phyloP scores from a whole-genome alignment of 148 eudicot genomes.

The Heliamphora exappendiculata region DNA sequence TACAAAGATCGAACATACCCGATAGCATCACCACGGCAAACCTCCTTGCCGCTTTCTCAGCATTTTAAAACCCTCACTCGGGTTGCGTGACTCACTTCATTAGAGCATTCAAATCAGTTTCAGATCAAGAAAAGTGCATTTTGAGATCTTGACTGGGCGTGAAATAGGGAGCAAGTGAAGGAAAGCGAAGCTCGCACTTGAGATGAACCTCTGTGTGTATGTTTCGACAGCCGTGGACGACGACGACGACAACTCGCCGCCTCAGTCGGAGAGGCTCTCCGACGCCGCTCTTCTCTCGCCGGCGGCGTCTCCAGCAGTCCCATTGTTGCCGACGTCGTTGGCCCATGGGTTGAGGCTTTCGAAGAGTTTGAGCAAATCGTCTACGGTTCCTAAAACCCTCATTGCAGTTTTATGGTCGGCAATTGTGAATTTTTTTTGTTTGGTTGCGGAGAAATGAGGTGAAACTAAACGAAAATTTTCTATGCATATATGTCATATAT shows the following conservation, averaged over 20 bases:
- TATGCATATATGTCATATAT: not conserved
- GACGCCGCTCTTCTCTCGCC: slow-evolving; percentile 21
- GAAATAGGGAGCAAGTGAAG: slow-evolving; percentile 34
- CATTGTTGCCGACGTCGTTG: slow-evolving; percentile 32
- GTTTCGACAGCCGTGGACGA: slow-evolving; percentile 28
- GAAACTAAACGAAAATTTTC: not conserved
- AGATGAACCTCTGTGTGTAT: slow-evolving; percentile 24
- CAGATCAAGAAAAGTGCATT: slow-evolving; percentile 1
- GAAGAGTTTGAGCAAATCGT: slow-evolving; percentile 26
- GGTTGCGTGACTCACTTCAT: too few species aligned
- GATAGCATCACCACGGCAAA: too few species aligned
- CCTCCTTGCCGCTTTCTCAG: too few species aligned
- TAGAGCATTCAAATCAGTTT: too few species aligned
- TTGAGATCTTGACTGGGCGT: slow-evolving; percentile 5
- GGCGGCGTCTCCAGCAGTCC: not conserved
- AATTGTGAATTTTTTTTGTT: not conserved
- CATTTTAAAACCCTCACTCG: too few species aligned
- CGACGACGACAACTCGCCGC: slow-evolving; percentile 11
- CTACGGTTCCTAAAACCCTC: slow-evolving; percentile 24
- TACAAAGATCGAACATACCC: too few species aligned
- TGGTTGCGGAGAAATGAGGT: not conserved
- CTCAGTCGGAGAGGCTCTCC: slow-evolving; percentile 17
- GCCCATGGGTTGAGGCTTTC: slow-evolving; percentile 37
- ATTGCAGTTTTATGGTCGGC: not conserved
- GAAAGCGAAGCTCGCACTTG: slow-evolving; percentile 42